A percentile compares a stretch with the other conserved stretches of the same genome.
Evolutionary conservation across 208 protist genomes (phyloP).

Genomic region (Crithidia fasciculata): DNA sequence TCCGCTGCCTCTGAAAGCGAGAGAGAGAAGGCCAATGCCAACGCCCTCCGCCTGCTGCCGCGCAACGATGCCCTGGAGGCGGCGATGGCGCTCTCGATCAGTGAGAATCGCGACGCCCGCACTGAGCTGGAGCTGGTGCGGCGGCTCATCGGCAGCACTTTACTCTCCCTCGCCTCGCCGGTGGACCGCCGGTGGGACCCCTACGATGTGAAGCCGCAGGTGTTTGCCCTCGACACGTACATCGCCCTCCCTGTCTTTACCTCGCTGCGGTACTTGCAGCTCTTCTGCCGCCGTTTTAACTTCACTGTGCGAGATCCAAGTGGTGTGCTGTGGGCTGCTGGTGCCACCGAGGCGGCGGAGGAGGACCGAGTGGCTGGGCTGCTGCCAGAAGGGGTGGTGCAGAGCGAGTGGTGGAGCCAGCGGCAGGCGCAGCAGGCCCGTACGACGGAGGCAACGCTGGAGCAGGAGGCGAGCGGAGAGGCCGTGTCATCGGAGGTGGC

Average conservation of each 20-base stretch:
- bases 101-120: slow-evolving; percentile 76
- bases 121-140: slow-evolving; percentile 85
- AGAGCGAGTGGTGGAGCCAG: slow-evolving; percentile 60
- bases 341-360: slow-evolving; percentile 7
- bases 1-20: not conserved
- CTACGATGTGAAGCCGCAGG: slow-evolving; percentile 89
- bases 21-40: not conserved
- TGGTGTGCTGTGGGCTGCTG: slow-evolving; percentile 75
- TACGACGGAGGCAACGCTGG: slow-evolving; percentile 5
- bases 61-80: slow-evolving; percentile 74
- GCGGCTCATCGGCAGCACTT: slow-evolving; percentile 68
- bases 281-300: slow-evolving; percentile 75
- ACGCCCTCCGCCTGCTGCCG: slow-evolving; percentile 54
- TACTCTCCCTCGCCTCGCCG: slow-evolving; percentile 85
- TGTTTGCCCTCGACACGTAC: slow-evolving; percentile 86
- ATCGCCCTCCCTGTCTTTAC: slow-evolving; percentile 90
- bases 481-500: not conserved
- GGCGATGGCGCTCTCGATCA: slow-evolving; percentile 77
- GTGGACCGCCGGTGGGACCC: slow-evolving; percentile 76
- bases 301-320: slow-evolving; percentile 81
- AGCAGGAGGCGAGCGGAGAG: not conserved
- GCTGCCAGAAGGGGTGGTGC: slow-evolving; percentile 50
- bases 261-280: slow-evolving; percentile 67
- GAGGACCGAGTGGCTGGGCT: slow-evolving; percentile 14
- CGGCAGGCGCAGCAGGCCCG: slow-evolving; percentile 17